Percentiles rank a stretch among this genome's conserved stretches.
phyloP scores from a whole-genome alignment of 2,329 filamentous ascomycete genomes.

The Zymoseptoria ardabiliae region DNA sequence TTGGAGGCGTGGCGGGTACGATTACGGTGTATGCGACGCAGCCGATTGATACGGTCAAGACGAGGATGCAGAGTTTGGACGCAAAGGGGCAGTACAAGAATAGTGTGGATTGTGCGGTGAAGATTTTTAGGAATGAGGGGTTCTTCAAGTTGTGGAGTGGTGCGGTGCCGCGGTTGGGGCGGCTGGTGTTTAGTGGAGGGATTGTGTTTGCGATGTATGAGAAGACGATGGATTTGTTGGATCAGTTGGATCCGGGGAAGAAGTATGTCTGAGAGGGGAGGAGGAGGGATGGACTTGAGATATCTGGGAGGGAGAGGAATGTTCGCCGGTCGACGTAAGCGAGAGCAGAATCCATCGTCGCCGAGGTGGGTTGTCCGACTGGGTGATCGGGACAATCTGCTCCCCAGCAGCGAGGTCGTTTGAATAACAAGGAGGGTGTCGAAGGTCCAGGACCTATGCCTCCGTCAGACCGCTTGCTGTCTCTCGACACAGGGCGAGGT shows the following conservation, averaged over 20 bases:
- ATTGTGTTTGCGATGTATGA: constrained; percentile 98
- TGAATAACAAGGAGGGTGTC: background rate
- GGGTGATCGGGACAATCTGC: background rate
- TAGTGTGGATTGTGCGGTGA: constrained; percentile 70
- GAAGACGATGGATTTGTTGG: constrained; percentile 87
- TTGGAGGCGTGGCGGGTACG: constrained; percentile 79
- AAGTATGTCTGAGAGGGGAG: constrained; percentile 55
- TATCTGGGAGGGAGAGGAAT: background rate
- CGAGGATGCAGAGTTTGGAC: constrained; percentile 92
- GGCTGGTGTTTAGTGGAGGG: constrained; percentile 83
- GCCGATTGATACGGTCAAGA: constrained; percentile 90
- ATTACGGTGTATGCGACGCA: constrained; percentile 76
- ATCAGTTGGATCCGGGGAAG: constrained; percentile 70
- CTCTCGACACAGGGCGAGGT: too few relatives aligned
- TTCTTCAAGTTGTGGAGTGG: constrained; percentile 90
- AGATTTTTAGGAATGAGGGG: constrained; percentile 85
- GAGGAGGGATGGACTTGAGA: background rate
- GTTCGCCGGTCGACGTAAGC: too few relatives aligned
- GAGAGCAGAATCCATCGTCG: too few relatives aligned
- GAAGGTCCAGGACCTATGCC: background rate
- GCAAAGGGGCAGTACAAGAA: constrained; percentile 76
- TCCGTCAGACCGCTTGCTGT: too few relatives aligned
- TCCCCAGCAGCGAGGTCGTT: background rate
- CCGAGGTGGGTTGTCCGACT: background rate
- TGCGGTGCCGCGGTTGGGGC: constrained; percentile 73